Evolutionary conservation across 2,329 filamentous ascomycete genomes (phyloP), one percentile per base, ranked within the genome.

Genomic region (Aureobasidium mangrovei): DNA sequence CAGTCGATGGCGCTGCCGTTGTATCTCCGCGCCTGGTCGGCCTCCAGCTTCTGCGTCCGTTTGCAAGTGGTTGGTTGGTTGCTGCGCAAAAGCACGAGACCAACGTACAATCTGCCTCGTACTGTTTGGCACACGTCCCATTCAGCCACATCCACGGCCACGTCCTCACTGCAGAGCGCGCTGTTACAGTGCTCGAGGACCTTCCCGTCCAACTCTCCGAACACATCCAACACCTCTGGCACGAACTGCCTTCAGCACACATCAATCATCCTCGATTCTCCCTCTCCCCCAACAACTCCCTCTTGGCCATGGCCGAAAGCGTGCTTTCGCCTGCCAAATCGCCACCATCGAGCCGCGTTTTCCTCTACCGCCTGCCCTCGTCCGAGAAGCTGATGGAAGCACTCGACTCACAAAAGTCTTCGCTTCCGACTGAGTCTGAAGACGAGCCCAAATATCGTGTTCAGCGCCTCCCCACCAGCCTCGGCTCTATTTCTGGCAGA

Each of bases 191-290:
- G 27, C 59, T 67, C n/a, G 59, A 60, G 7, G 52, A 62, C 12
- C 60, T 67, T 18, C 62, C 65, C 43, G 64, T 63, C 44, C 60
- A 62, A 35, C 42, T 54, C 3, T 54, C 59, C 10, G 60, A 63
- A 31, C 36, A 44, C 12, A 62, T 61, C n/a, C 52, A 62, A 18
- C 64, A 62, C 2, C 29, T 63, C 3, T 67, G 62, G 62, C 63
- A 64, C 51, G 63, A 63, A 33, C 63, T 66, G 61, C 65, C 65
- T 2, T 60, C 59, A 27, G 64, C 63, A 9, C 65, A 65, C 41
- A 61, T 66, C 51, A 64, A 67, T 35, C 63, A 66, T 44, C 62
- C 66, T 7, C 57, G 44, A 4, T 67, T 63, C 54, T 58, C 60
- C 12, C 51, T 66, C 7, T 60, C 58, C 4, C 43, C 57, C 12